phyloP scores from a whole-genome alignment of 1,284 basidiomycete genomes.

The Trametes hirsuta region DNA sequence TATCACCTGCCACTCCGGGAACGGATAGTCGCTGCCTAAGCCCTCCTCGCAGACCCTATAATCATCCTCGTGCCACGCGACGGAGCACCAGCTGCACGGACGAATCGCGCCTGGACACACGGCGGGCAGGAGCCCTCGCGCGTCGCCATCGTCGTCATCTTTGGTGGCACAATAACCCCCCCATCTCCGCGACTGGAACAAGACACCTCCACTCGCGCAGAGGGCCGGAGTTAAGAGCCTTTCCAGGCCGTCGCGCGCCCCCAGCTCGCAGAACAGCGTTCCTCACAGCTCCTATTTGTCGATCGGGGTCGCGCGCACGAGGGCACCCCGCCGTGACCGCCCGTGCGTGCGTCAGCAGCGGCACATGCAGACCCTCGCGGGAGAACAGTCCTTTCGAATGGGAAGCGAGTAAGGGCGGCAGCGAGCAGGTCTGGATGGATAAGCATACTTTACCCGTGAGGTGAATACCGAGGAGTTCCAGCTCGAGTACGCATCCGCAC shows the following conservation, averaged over 20 bases:
- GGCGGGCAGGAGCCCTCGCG: not conserved
- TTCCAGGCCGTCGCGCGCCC: not conserved
- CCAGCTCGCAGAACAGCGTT: slow-evolving; percentile 1
- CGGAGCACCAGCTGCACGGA: not conserved
- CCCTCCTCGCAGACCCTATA: not conserved
- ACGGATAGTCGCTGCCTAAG: not conserved
- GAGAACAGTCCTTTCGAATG: slow-evolving; percentile 1
- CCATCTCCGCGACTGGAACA: slow-evolving; percentile 7
- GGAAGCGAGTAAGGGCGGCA: not conserved
- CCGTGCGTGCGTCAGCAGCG: not conserved
- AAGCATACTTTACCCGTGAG: no score
- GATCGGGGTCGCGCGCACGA: slow-evolving; percentile 3
- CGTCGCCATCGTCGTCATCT: not conserved
- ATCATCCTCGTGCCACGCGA: not conserved
- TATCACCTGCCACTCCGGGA: slow-evolving; percentile 1
- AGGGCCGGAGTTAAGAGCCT: slow-evolving; percentile 4
- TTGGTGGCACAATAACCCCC: slow-evolving; percentile 3
- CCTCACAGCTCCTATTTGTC: slow-evolving; percentile 6
- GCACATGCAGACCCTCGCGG: slow-evolving; percentile 3
- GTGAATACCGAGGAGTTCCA: no score
- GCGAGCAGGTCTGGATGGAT: not conserved
- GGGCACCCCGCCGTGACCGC: not conserved
- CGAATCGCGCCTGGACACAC: no score
- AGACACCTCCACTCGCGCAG: slow-evolving; percentile 5
- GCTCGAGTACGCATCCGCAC: no score